These are phyloP conservation scores for Ocimum tenuiflorum DNA, from an alignment of 257 asterid genomes.

Conservation along the genomic window DNA sequence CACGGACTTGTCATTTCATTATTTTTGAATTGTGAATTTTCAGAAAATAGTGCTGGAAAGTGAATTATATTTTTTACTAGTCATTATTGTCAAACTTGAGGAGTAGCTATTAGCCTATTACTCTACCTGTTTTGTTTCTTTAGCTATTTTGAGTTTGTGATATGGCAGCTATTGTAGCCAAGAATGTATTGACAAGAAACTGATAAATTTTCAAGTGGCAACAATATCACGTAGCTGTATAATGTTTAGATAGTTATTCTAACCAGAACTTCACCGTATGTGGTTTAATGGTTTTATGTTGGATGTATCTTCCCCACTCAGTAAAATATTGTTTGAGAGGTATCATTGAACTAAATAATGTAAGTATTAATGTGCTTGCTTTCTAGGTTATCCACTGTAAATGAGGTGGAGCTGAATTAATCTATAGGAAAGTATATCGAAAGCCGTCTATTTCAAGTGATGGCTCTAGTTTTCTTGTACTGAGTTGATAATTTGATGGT, in stretches of 20 bases:
- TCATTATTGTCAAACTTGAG: neutral
- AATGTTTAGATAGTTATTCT: neutral
- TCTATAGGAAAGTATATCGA: neutral
- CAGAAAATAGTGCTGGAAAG: neutral
- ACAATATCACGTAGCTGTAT: slow-evolving; percentile 3
- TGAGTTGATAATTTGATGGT: slow-evolving; percentile 6
- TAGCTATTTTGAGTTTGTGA: slow-evolving; percentile 1
- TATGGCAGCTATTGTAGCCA: neutral
- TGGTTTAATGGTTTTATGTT: neutral
- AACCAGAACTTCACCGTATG: neutral
- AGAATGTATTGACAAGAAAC: slow-evolving; percentile 7
- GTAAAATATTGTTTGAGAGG: neutral
- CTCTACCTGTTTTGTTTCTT: neutral
- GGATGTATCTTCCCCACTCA: neutral
- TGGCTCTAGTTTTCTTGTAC: neutral
- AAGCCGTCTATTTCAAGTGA: too few species aligned
- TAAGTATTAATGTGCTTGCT: neutral
- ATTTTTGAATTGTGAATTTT: neutral
- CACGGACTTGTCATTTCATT: neutral
- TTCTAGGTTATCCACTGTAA: neutral
- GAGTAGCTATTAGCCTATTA: neutral
- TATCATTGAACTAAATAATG: neutral
- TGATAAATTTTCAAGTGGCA: neutral
- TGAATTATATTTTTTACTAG: neutral
- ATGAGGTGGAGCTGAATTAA: slow-evolving; percentile 1